These are phyloP conservation scores for Botrytis elliptica DNA, from an alignment of 2,329 filamentous ascomycete species.

Conservation along the genomic window DNA sequence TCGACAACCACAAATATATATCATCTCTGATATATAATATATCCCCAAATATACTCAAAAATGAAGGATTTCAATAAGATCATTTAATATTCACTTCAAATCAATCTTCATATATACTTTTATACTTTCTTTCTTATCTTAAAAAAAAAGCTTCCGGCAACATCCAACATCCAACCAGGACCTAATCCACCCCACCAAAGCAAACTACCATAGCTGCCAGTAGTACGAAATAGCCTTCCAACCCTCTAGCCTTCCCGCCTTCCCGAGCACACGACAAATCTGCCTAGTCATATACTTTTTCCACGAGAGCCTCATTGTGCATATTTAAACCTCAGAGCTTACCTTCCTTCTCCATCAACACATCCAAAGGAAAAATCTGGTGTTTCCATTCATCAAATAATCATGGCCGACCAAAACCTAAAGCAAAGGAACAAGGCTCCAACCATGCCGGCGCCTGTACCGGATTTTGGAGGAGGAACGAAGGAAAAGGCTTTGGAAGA, in stretches of 20 bases:
- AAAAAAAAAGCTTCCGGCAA: not conserved
- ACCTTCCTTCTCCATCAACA: not conserved
- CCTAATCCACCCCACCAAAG: not conserved
- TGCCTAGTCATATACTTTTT: not conserved
- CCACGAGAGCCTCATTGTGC: not conserved
- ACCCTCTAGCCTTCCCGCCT: not conserved
- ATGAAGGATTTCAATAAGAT: not conserved
- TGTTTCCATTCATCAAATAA: slow-evolving; percentile 8
- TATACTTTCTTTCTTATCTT: too few species aligned
- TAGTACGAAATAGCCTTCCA: slow-evolving; percentile 1
- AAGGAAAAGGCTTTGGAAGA: slow-evolving; percentile 27
- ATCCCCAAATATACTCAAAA: not conserved
- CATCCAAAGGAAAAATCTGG: not conserved
- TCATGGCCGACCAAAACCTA: slow-evolving; percentile 31
- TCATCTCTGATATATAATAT: not conserved
- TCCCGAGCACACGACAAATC: slow-evolving; percentile 15
- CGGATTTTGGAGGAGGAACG: slow-evolving; percentile 23
- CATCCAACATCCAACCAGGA: not conserved
- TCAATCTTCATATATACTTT: not conserved
- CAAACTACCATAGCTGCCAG: not conserved
- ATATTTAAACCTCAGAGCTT: slow-evolving; percentile 1
- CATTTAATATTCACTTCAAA: not conserved
- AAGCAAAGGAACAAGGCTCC: slow-evolving; percentile 32
- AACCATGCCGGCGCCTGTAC: slow-evolving; percentile 15
- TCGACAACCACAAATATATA: not conserved